Evolutionary conservation across 345 rosid species (phyloP).

Genomic region (Ailanthus altissimus): DNA sequence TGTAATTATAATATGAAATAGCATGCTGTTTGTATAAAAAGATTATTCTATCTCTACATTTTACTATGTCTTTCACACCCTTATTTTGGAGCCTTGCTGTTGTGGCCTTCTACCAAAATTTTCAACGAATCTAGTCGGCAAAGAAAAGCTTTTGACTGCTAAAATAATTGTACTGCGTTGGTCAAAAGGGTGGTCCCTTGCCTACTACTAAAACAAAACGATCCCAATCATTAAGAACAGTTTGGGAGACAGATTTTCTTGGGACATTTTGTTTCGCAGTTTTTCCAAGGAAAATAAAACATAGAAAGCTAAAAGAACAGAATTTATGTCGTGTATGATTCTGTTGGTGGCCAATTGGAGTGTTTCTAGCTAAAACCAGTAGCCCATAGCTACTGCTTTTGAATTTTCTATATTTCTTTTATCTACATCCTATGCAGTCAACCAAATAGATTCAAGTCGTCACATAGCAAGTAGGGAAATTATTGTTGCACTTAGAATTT

Average conservation of each 20-base stretch:
- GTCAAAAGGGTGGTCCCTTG: background rate
- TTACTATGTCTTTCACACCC: background rate
- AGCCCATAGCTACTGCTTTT: too few relatives aligned
- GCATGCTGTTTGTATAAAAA: background rate
- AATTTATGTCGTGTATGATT: conserved; percentile 12
- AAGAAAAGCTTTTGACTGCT: background rate
- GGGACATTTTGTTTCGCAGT: background rate
- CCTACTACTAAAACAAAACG: background rate
- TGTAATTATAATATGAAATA: background rate
- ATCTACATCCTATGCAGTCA: background rate
- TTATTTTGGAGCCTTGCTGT: conserved; percentile 15
- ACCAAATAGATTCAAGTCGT: background rate
- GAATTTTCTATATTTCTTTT: too few relatives aligned
- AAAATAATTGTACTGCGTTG: background rate
- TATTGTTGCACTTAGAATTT: too few relatives aligned
- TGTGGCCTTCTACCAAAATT: conserved; percentile 12
- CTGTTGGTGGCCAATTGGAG: background rate
- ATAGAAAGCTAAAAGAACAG: background rate
- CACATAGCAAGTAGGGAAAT: background rate
- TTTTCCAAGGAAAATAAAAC: background rate
- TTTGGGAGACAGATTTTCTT: background rate
- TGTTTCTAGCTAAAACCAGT: background rate
- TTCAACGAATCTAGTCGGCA: conserved; percentile 20
- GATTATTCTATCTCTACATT: too few relatives aligned
- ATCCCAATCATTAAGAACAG: background rate